Evolutionary conservation across 306 rosid genomes (phyloP).

Genomic region (Parietaria judaica): DNA sequence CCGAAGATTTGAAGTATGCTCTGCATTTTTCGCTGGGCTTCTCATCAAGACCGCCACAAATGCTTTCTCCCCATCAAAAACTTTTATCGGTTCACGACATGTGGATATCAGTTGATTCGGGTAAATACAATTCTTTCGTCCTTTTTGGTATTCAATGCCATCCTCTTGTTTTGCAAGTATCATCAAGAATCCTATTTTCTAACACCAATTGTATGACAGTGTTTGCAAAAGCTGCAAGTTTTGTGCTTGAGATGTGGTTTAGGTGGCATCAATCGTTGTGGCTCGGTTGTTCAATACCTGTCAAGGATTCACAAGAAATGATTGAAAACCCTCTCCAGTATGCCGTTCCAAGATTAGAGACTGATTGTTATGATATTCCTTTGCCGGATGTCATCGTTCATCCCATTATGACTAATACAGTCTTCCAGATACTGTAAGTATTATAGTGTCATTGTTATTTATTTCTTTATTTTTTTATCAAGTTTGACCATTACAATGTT

Average conservation of each 20-base stretch:
- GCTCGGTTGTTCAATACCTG: constrained; percentile 41
- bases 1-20: constrained; percentile 35
- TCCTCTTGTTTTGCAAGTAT: neutral
- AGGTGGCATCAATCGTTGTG: constrained; percentile 89
- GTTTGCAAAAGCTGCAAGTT: constrained; percentile 43
- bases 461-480: neutral
- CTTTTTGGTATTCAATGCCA: neutral
- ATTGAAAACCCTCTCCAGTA: neutral
- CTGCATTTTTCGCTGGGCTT: constrained; percentile 54
- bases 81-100: constrained; percentile 47
- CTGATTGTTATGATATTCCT: constrained; percentile 29
- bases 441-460: neutral
- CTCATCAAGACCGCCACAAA: constrained; percentile 87
- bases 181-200: constrained; percentile 8
- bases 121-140: constrained; percentile 27
- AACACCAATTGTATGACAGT: constrained; percentile 26
- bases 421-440: constrained; percentile 52
- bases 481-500: neutral
- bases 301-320: constrained; percentile 15
- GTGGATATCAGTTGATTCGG: constrained; percentile 55
- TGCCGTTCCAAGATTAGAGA: constrained; percentile 34
- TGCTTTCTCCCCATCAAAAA: constrained; percentile 78
- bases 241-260: constrained; percentile 81
- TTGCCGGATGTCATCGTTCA: constrained; percentile 55
- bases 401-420: constrained; percentile 63